Conservation (phyloP, 2,329 filamentous ascomycete species). For the Ilyonectria mors-panacis region DNA sequence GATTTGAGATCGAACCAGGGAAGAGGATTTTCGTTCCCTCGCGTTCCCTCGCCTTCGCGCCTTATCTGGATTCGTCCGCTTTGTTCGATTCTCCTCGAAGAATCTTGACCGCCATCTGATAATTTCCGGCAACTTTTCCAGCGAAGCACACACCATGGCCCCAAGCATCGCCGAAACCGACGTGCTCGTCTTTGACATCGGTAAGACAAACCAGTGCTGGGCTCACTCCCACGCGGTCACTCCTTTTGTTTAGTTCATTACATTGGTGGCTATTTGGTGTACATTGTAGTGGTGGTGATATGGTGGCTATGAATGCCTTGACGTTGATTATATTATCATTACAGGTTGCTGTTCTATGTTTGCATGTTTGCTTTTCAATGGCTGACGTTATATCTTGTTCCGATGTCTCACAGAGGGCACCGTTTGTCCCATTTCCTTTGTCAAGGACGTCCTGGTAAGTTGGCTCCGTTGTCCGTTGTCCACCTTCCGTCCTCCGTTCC, state of each 20-base stretch:
- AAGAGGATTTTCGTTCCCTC: background rate
- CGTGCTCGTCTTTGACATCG: constrained; percentile 56
- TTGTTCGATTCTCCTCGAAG: constrained; percentile 20
- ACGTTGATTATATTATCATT: constrained; percentile 15
- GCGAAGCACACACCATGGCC: constrained; percentile 36
- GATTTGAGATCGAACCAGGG: constrained; percentile 12
- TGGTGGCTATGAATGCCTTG: background rate
- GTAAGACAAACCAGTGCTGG: constrained; percentile 47
- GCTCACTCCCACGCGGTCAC: constrained; percentile 6
- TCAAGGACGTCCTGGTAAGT: constrained; percentile 86
- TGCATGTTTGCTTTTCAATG: background rate
- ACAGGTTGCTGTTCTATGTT: constrained; percentile 22
- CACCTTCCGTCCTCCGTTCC: constrained; percentile 32
- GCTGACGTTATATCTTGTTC: constrained; percentile 21
- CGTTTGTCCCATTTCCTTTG: constrained; percentile 86
- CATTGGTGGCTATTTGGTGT: constrained; percentile 4
- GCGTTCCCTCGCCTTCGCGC: constrained; percentile 5
- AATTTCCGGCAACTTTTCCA: constrained; percentile 33
- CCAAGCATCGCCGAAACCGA: constrained; percentile 50
- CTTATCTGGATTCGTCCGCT: constrained; percentile 6
- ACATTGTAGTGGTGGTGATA: background rate
- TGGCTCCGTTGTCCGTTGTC: constrained; percentile 39
- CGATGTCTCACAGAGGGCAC: constrained; percentile 75
- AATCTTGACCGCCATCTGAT: constrained; percentile 30
- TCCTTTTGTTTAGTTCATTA: constrained; percentile 16